These are phyloP conservation scores for Leonotis leonurus DNA, from an alignment of 257 asterid species.

Conservation along the genomic window DNA sequence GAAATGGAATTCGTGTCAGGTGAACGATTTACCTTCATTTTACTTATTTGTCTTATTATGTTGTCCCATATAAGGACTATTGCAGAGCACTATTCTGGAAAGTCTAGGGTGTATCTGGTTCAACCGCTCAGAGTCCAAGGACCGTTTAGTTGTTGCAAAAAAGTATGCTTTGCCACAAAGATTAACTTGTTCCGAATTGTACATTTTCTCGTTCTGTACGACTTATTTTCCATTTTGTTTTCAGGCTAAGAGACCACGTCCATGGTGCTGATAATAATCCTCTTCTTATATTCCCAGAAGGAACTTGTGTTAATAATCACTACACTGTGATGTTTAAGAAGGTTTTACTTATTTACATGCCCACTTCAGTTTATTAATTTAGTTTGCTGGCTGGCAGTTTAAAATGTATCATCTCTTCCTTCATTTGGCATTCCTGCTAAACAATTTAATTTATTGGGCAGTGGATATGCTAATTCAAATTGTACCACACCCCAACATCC, in stretches of 20 bases:
- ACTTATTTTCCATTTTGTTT: neutral
- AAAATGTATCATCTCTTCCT: neutral
- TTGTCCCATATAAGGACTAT: constrained; percentile 43
- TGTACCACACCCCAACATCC: neutral
- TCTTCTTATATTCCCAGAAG: constrained; percentile 97
- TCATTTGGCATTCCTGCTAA: neutral
- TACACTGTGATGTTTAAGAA: constrained; percentile 98
- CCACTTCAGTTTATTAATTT: neutral
- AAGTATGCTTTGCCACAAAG: constrained; percentile 45
- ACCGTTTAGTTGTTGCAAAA: constrained; percentile 87
- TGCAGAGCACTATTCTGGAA: constrained; percentile 95
- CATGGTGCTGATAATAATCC: constrained; percentile 90
- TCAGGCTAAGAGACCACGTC: constrained; percentile 90
- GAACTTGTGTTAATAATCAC: constrained; percentile 96
- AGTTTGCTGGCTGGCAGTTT: neutral
- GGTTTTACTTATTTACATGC: constrained; percentile 33
- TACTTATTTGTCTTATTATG: constrained; percentile 13
- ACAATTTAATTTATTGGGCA: neutral
- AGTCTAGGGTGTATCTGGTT: constrained; percentile 99
- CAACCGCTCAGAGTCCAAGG: constrained; percentile 93
- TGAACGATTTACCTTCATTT: constrained; percentile 1
- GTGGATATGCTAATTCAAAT: constrained; percentile 3
- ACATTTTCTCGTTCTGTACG: constrained; percentile 6
- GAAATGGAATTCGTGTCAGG: constrained; percentile 2
- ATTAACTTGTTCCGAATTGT: constrained; percentile 1